Conservation (phyloP, 495 filamentous ascomycete species). For the Xylaria flabelliformis region DNA sequence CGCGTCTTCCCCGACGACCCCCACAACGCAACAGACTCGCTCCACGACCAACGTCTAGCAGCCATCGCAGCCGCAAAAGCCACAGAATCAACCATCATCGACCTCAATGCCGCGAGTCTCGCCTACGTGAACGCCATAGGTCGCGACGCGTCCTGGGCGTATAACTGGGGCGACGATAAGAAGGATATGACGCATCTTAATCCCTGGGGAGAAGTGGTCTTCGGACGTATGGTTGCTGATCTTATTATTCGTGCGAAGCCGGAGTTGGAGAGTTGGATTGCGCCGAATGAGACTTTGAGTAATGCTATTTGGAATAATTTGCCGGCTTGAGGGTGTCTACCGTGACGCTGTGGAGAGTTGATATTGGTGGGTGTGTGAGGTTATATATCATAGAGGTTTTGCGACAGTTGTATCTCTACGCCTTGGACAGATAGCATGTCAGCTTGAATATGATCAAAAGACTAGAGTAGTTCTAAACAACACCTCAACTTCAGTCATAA, state of each 20-base stretch:
- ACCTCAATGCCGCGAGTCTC: conserved; percentile 54
- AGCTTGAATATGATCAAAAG: not conserved
- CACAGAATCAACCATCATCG: conserved; percentile 40
- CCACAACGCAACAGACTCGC: conserved; percentile 46
- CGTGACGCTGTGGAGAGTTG: not conserved
- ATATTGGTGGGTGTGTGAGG: too few relatives aligned
- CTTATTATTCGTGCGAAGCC: conserved; percentile 43
- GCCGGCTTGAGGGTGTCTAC: conserved; percentile 29
- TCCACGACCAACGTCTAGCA: conserved; percentile 47
- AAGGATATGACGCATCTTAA: conserved; percentile 58
- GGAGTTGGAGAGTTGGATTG: conserved; percentile 37
- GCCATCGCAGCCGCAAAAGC: conserved; percentile 49
- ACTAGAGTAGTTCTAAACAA: not conserved
- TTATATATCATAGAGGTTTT: too few relatives aligned
- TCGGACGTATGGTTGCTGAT: conserved; percentile 54
- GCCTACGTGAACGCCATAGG: conserved; percentile 56
- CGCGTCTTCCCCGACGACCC: conserved; percentile 47
- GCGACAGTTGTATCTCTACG: not conserved
- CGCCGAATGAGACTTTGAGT: conserved; percentile 39
- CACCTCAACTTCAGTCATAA: not conserved
- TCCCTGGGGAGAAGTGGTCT: conserved; percentile 48
- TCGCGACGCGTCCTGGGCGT: conserved; percentile 44
- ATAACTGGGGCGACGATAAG: conserved; percentile 45
- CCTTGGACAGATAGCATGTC: not conserved
- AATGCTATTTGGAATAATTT: conserved; percentile 41